phyloP scores from a whole-genome alignment of 2,329 filamentous ascomycete genomes.

The Fusarium caatingaense region DNA sequence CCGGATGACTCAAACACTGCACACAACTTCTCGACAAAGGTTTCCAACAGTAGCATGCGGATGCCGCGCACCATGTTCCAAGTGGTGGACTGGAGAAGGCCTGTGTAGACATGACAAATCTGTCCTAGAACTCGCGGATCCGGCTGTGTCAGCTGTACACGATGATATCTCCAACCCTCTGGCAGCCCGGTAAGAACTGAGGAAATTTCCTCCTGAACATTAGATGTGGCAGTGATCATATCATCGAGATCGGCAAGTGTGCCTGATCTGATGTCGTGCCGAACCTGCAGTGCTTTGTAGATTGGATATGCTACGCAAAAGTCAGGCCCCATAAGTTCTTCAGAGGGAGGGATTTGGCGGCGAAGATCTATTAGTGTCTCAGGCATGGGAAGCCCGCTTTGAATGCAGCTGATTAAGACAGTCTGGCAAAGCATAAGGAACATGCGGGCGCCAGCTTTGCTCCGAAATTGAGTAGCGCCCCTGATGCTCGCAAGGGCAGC shows the following conservation, averaged over 20 bases:
- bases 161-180: constrained; percentile 56
- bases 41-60: constrained; percentile 61
- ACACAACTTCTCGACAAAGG: constrained; percentile 58
- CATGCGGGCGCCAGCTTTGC: constrained; percentile 60
- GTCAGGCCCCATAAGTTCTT: constrained; percentile 54
- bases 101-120: constrained; percentile 59
- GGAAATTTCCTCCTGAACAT: constrained; percentile 58
- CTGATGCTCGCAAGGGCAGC: constrained; percentile 62
- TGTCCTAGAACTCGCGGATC: constrained; percentile 57
- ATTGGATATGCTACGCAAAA: constrained; percentile 59
- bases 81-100: constrained; percentile 57
- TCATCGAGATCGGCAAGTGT: constrained; percentile 51
- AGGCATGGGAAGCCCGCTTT: constrained; percentile 61
- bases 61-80: constrained; percentile 62
- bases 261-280: constrained; percentile 58
- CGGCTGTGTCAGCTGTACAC: constrained; percentile 52
- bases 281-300: constrained; percentile 59
- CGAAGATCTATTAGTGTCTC: constrained; percentile 60
- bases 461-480: constrained; percentile 60
- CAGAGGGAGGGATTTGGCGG: constrained; percentile 53
- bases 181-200: constrained; percentile 54
- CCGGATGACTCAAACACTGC: constrained; percentile 19
- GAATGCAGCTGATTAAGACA: constrained; percentile 64
- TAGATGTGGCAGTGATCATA: constrained; percentile 52
- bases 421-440: constrained; percentile 66